Conservation (phyloP, 768 basidiomycete species). For the Lyophyllum shimeji region DNA sequence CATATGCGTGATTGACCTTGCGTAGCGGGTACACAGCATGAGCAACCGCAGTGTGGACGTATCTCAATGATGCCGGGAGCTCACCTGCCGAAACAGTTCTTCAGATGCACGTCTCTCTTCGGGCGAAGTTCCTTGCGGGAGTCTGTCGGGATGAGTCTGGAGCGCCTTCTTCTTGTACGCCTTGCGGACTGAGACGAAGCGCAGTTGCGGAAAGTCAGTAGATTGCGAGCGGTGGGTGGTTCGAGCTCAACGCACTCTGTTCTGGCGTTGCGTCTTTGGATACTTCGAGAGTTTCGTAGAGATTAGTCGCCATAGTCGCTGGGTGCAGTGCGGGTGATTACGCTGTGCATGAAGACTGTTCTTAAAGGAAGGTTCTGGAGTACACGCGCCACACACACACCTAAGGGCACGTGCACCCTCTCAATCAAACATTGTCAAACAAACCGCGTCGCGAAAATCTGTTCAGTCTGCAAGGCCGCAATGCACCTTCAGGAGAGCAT, state of each 20-base stretch:
- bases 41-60: neutral
- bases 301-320: slow-evolving; percentile 47
- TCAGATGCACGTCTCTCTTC: slow-evolving; percentile 61
- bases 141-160: slow-evolving; percentile 74
- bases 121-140: slow-evolving; percentile 52
- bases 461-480: neutral
- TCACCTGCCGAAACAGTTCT: slow-evolving; percentile 50
- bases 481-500: slow-evolving; percentile 73
- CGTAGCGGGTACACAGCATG: neutral
- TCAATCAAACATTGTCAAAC: slow-evolving; percentile 11
- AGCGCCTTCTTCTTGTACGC: slow-evolving; percentile 77
- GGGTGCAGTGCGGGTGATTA: neutral
- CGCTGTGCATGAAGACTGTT: neutral
- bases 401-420: slow-evolving; percentile 3
- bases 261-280: slow-evolving; percentile 55
- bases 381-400: slow-evolving; percentile 22
- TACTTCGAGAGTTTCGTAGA: slow-evolving; percentile 67
- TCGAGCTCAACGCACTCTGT: slow-evolving; percentile 49
- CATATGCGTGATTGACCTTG: slow-evolving; percentile 78
- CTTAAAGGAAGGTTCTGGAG: slow-evolving; percentile 29
- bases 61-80: neutral
- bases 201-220: neutral
- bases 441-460: slow-evolving; percentile 6
- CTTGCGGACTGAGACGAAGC: slow-evolving; percentile 53
- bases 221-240: neutral